These are phyloP conservation scores for Schizophyllum commune DNA, from an alignment of 1,284 basidiomycete genomes.

Conservation along the genomic window DNA sequence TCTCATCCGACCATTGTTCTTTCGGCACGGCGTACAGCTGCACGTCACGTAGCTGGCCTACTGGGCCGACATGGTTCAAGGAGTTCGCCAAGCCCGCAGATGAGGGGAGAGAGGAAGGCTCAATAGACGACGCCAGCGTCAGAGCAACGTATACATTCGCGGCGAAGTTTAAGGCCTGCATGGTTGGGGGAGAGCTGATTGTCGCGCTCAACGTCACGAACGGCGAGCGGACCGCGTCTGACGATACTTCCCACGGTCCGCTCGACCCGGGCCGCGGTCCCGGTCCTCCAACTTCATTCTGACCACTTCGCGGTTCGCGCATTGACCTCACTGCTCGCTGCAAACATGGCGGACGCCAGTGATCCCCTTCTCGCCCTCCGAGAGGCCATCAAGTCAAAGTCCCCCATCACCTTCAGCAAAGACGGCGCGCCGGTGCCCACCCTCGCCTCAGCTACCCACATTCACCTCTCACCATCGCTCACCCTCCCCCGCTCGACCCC, in stretches of 20 bases:
- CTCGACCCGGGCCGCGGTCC: neutral
- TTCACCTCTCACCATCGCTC: conserved; percentile 49
- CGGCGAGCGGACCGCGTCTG: neutral
- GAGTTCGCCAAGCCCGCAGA: conserved; percentile 21
- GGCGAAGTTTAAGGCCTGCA: conserved; percentile 24
- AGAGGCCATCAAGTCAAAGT: conserved; percentile 47
- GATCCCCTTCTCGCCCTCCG: conserved; percentile 52
- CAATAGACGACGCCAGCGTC: conserved; percentile 18
- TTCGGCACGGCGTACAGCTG: conserved; percentile 34
- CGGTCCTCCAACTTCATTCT: neutral
- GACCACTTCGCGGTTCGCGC: too few species aligned
- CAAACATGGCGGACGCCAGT: conserved; percentile 21
- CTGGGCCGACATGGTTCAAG: conserved; percentile 28
- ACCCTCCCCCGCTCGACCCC: conserved; percentile 61
- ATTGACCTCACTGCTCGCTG: neutral
- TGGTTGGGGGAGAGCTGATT: neutral
- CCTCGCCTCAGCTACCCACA: conserved; percentile 52
- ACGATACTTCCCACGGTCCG: neutral
- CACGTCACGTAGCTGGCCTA: conserved; percentile 31
- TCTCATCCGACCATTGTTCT: conserved; percentile 24
- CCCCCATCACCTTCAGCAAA: conserved; percentile 43
- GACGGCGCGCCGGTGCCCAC: conserved; percentile 37
- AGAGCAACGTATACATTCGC: conserved; percentile 32
- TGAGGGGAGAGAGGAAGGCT: conserved; percentile 18
- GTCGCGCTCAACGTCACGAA: neutral